Conservation (phyloP, 352 stramenopile species). For the Detonula confervacea region DNA sequence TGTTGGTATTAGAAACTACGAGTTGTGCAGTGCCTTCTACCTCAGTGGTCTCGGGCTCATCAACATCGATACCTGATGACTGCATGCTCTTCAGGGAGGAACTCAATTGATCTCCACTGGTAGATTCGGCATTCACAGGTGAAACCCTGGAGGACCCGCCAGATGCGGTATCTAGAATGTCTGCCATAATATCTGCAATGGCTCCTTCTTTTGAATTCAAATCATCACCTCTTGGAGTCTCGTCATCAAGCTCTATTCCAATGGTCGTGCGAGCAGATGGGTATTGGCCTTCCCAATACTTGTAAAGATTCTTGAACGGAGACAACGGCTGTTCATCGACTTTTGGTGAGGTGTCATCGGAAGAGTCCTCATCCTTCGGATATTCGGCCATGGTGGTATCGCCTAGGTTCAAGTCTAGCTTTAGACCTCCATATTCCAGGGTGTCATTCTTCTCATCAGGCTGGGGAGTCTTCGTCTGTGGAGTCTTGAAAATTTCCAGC, state of each 20-base stretch:
- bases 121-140: background rate
- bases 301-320: conserved; percentile 39
- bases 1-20: background rate
- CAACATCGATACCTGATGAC: background rate
- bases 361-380: conserved; percentile 11
- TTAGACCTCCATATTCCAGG: too few relatives aligned
- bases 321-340: conserved; percentile 24
- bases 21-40: background rate
- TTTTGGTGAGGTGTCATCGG: conserved; percentile 14
- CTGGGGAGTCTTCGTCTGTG: too few relatives aligned
- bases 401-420: background rate
- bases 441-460: too few relatives aligned
- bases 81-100: background rate
- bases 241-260: conserved; percentile 12
- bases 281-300: conserved; percentile 37
- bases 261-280: conserved; percentile 33
- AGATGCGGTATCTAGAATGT: background rate
- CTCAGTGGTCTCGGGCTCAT: background rate
- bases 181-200: background rate
- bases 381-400: conserved; percentile 1
- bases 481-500: too few relatives aligned
- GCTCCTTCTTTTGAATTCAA: background rate
- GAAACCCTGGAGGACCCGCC: background rate
- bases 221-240: conserved; percentile 7
- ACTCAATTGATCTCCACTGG: background rate